These are phyloP conservation scores for Cyberlindnera amylophila DNA, from an alignment of 805 yeast genomes.

Conservation along the genomic window DNA sequence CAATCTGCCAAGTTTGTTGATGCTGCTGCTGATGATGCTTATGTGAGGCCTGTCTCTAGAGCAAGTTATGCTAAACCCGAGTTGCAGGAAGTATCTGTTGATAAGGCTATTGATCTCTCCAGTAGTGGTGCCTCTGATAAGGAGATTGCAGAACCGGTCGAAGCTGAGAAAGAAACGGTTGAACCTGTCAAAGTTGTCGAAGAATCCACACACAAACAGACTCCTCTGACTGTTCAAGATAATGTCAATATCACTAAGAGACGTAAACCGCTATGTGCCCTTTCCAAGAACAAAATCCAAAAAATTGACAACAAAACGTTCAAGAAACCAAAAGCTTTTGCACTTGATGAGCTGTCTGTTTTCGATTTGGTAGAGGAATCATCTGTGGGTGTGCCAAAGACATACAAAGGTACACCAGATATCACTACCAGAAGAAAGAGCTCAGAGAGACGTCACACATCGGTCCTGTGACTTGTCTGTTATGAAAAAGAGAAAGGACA, in stretches of 20 bases:
- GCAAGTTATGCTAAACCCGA: conserved; percentile 1
- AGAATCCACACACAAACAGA: conserved; percentile 7
- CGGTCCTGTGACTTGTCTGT: background rate
- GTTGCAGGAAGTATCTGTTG: background rate
- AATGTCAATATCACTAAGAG: conserved; percentile 26
- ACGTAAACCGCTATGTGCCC: conserved; percentile 23
- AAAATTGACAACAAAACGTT: conserved; percentile 8
- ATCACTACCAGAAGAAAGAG: conserved; percentile 16
- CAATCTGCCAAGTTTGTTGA: conserved; percentile 55
- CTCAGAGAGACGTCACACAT: conserved; percentile 26
- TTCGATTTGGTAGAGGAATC: conserved; percentile 29
- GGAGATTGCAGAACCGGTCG: background rate
- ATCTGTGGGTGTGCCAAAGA: conserved; percentile 28
- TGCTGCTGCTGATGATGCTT: conserved; percentile 41
- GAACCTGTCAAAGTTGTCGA: conserved; percentile 3
- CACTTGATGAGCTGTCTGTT: conserved; percentile 25
- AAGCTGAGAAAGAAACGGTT: background rate
- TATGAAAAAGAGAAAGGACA: too few species aligned
- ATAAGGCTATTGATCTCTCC: background rate
- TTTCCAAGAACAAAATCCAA: conserved; percentile 20
- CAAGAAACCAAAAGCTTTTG: conserved; percentile 5
- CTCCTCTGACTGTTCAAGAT: conserved; percentile 21
- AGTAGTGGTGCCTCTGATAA: background rate
- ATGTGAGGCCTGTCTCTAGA: conserved; percentile 8
- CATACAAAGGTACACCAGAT: conserved; percentile 25